Conservation (phyloP, 306 rosid species). For the Malus sylvestris region DNA sequence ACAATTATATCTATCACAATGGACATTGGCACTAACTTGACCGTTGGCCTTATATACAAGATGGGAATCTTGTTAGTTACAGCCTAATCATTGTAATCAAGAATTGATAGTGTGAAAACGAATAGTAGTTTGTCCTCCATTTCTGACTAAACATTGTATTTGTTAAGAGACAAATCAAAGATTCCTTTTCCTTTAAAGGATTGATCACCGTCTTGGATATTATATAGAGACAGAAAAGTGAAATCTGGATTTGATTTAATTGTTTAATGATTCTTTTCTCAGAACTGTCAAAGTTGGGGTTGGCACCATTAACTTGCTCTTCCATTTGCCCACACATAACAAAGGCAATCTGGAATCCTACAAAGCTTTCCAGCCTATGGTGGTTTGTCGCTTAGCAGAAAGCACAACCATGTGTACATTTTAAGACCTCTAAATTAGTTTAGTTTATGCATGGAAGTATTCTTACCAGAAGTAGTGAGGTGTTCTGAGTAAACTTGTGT, state of each 20-base stretch:
- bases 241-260: background rate
- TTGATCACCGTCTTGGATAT: background rate
- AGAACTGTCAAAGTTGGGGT: constrained; percentile 4
- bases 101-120: constrained; percentile 4
- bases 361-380: constrained; percentile 23
- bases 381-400: constrained; percentile 7
- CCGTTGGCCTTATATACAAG: background rate
- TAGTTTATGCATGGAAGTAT: background rate
- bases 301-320: constrained; percentile 7
- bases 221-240: background rate
- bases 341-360: background rate
- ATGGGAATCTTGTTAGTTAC: background rate
- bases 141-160: constrained; percentile 1
- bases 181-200: background rate
- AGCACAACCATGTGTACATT: background rate
- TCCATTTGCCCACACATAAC: background rate
- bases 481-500: background rate
- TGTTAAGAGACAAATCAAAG: constrained; percentile 1
- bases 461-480: background rate
- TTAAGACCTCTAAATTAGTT: background rate
- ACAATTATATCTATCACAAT: background rate
- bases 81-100: constrained; percentile 11
- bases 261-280: background rate
- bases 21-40: constrained; percentile 2
- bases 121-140: constrained; percentile 5